Percentiles rank a stretch among this genome's conserved stretches.
phyloP scores from a whole-genome alignment of 2,329 filamentous ascomycete species.

The Alternaria consortialis region DNA sequence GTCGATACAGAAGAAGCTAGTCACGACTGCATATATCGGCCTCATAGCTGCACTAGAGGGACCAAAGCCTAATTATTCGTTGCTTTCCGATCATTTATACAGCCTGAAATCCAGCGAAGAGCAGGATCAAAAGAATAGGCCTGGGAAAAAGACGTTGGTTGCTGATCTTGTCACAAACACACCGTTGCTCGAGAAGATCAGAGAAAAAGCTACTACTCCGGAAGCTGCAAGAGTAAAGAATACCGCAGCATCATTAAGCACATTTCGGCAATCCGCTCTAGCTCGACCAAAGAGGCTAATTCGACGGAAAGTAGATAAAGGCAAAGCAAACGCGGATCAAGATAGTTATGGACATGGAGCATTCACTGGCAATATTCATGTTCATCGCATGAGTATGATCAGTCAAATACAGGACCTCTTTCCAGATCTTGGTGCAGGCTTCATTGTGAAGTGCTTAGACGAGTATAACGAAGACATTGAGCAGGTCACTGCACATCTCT shows the following conservation, averaged over 20 bases:
- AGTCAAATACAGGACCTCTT: slow-evolving; percentile 94
- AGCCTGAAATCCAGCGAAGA: slow-evolving; percentile 77
- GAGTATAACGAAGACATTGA: slow-evolving; percentile 81
- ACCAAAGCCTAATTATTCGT: slow-evolving; percentile 73
- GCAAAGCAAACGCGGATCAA: slow-evolving; percentile 62
- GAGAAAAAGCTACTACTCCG: slow-evolving; percentile 60
- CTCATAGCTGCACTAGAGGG: slow-evolving; percentile 74
- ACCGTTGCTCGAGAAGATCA: slow-evolving; percentile 72
- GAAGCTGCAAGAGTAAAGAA: slow-evolving; percentile 66
- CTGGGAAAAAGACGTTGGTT: slow-evolving; percentile 69
- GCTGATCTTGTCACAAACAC: slow-evolving; percentile 83
- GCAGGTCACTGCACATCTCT: slow-evolving; percentile 79
- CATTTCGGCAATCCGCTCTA: slow-evolving; percentile 64
- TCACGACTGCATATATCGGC: slow-evolving; percentile 78
- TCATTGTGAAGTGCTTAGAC: slow-evolving; percentile 80
- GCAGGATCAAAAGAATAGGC: slow-evolving; percentile 59
- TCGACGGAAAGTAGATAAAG: slow-evolving; percentile 69
- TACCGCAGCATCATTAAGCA: slow-evolving; percentile 67
- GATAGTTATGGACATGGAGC: slow-evolving; percentile 47
- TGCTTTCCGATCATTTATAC: slow-evolving; percentile 85
- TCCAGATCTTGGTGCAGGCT: slow-evolving; percentile 83
- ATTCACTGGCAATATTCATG: slow-evolving; percentile 65
- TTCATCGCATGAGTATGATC: slow-evolving; percentile 84
- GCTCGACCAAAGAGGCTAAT: slow-evolving; percentile 63
- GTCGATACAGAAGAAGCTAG: slow-evolving; percentile 70